Evolutionary conservation across 805 yeast species (phyloP).

Genomic region (Maudiozyma barnettii): DNA sequence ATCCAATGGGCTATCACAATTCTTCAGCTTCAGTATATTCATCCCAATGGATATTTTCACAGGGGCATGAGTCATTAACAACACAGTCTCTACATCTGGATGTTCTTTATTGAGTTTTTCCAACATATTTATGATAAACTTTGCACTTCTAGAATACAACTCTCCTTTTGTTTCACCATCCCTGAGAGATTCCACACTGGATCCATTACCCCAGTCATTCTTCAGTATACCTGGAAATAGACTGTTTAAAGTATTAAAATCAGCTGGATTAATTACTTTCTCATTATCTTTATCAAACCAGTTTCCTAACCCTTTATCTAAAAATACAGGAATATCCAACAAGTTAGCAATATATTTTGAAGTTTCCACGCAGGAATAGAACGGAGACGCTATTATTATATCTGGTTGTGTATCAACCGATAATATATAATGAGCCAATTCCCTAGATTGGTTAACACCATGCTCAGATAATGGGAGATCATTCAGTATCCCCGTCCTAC

Average conservation of each 20-base stretch:
- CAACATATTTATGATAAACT: conserved; percentile 48
- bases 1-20: conserved; percentile 43
- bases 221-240: conserved; percentile 45
- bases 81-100: conserved; percentile 53
- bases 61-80: conserved; percentile 91
- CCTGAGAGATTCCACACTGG: conserved; percentile 49
- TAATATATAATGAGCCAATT: conserved; percentile 54
- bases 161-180: conserved; percentile 69
- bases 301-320: conserved; percentile 86
- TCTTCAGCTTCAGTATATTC: conserved; percentile 47
- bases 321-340: conserved; percentile 46
- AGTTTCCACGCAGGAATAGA: conserved; percentile 83
- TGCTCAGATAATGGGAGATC: conserved; percentile 85
- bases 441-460: conserved; percentile 80
- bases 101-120: conserved; percentile 44
- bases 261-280: conserved; percentile 62
- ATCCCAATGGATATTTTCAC: conserved; percentile 82
- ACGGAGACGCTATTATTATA: conserved; percentile 70
- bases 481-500: conserved; percentile 83
- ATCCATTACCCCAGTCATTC: conserved; percentile 34
- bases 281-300: conserved; percentile 63
- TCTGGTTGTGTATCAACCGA: conserved; percentile 52
- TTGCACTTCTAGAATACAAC: conserved; percentile 51
- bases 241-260: conserved; percentile 35
- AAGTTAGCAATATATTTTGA: conserved; percentile 55